These are phyloP conservation scores for Persicaria maculosa DNA, from an alignment of 148 eudicot genomes.

Conservation along the genomic window DNA sequence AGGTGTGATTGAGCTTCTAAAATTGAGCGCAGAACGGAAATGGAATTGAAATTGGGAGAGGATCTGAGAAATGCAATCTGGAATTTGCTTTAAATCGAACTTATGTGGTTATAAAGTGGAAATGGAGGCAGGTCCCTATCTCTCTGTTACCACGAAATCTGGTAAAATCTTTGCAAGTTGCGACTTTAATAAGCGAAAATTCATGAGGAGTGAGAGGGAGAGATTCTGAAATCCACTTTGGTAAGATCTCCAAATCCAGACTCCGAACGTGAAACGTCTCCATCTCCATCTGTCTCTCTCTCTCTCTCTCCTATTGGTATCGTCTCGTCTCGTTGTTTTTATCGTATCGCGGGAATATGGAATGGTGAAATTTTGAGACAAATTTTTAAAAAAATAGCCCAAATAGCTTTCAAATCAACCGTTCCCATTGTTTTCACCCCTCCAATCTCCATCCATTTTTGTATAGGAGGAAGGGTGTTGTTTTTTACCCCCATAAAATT, in stretches of 20 bases:
- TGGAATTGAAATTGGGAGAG: too few species aligned
- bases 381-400: too few species aligned
- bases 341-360: neutral
- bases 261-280: neutral
- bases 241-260: constrained; percentile 27
- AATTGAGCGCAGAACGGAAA: neutral
- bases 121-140: too few species aligned
- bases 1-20: neutral
- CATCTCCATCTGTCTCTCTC: constrained; percentile 2
- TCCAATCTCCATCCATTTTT: too few species aligned
- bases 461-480: too few species aligned
- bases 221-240: constrained; percentile 57
- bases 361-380: neutral
- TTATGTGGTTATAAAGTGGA: too few species aligned
- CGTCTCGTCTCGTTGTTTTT: neutral
- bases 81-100: too few species aligned
- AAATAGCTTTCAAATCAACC: too few species aligned
- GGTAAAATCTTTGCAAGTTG: constrained; percentile 26
- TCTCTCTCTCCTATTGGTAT: neutral
- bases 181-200: constrained; percentile 13
- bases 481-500: too few species aligned
- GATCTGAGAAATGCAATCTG: too few species aligned
- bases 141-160: constrained; percentile 21
- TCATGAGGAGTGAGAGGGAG: constrained; percentile 10
- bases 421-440: too few species aligned